A percentile compares a stretch with the other conserved stretches of the same genome.
Conservation (phyloP, 352 stramenopile genomes). For the Globisporangium echinulatum region DNA sequence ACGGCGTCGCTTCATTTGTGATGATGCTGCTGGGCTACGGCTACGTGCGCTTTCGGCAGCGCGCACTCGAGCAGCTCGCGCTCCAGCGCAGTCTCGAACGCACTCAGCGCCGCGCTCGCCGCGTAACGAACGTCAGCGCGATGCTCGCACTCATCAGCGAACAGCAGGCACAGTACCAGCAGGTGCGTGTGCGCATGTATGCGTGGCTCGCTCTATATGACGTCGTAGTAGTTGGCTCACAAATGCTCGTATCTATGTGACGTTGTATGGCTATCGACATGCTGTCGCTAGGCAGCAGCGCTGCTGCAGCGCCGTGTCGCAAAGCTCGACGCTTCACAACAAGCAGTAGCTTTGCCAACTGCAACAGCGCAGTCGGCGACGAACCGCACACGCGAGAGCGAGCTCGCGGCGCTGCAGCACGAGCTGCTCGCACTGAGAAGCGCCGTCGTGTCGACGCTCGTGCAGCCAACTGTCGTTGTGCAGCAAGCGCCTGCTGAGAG, state of each 20-base stretch:
- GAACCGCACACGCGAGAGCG: constrained; percentile 12
- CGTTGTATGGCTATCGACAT: too few species aligned
- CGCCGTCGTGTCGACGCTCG: constrained; percentile 13
- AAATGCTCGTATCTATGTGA: too few species aligned
- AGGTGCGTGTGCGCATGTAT: constrained; percentile 7
- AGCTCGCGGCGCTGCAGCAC: constrained; percentile 26
- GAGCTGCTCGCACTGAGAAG: constrained; percentile 33
- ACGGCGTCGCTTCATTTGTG: constrained; percentile 25
- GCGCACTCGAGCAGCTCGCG: constrained; percentile 22
- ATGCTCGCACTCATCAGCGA: constrained; percentile 30
- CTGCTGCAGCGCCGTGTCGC: constrained; percentile 18
- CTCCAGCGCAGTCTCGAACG: constrained; percentile 17
- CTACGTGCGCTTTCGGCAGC: constrained; percentile 23
- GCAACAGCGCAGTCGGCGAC: constrained; percentile 5
- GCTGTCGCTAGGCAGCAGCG: constrained; percentile 9
- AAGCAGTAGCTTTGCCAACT: constrained; percentile 9
- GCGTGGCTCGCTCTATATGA: not conserved
- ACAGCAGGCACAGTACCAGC: constrained; percentile 37
- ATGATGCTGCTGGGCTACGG: constrained; percentile 24
- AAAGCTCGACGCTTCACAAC: constrained; percentile 20
- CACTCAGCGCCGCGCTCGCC: constrained; percentile 15
- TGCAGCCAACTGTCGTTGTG: too few species aligned
- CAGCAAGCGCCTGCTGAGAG: too few species aligned
- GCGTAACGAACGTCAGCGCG: constrained; percentile 17
- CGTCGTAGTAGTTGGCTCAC: not conserved